Percentiles rank a stretch among this genome's conserved stretches.
Conservation (phyloP, 352 stramenopile genomes). For the Thalassiosira ordinaria region DNA sequence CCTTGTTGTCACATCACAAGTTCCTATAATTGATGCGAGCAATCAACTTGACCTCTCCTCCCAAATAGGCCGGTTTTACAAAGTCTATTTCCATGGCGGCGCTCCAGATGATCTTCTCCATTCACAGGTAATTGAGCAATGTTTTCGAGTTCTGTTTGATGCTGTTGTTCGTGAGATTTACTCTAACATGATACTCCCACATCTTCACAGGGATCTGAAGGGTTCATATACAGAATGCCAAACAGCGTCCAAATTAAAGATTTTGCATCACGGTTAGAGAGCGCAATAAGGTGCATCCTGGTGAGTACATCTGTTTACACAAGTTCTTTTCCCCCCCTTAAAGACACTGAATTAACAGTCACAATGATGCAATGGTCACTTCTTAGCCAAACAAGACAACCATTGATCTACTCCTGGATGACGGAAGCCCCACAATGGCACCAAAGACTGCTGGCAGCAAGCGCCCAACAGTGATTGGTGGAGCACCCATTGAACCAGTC, state of each 20-base stretch:
- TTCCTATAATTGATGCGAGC: slow-evolving; percentile 78
- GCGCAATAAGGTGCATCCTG: slow-evolving; percentile 78
- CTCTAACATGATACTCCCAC: too few species aligned
- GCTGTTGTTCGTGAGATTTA: too few species aligned
- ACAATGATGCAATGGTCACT: too few species aligned
- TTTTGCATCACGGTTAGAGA: slow-evolving; percentile 75
- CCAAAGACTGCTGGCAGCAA: slow-evolving; percentile 50
- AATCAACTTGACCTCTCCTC: slow-evolving; percentile 77
- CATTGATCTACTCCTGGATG: slow-evolving; percentile 79
- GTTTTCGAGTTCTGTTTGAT: too few species aligned
- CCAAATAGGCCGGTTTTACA: slow-evolving; percentile 82
- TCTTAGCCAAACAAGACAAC: slow-evolving; percentile 75
- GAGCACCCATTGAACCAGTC: slow-evolving; percentile 72
- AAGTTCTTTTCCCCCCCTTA: too few species aligned
- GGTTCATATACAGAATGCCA: slow-evolving; percentile 82
- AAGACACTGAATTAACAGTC: too few species aligned
- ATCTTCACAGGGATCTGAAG: slow-evolving; percentile 54
- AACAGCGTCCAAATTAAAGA: slow-evolving; percentile 71
- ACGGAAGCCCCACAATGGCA: slow-evolving; percentile 69
- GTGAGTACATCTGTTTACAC: too few species aligned
- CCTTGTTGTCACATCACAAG: slow-evolving; percentile 69
- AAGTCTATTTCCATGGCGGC: slow-evolving; percentile 87
- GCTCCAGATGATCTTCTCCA: slow-evolving; percentile 85
- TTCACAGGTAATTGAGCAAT: slow-evolving; percentile 46
- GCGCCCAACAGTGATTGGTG: slow-evolving; percentile 61